Conservation (phyloP, 2,329 filamentous ascomycete species). For the Fusarium cyanostomum region DNA sequence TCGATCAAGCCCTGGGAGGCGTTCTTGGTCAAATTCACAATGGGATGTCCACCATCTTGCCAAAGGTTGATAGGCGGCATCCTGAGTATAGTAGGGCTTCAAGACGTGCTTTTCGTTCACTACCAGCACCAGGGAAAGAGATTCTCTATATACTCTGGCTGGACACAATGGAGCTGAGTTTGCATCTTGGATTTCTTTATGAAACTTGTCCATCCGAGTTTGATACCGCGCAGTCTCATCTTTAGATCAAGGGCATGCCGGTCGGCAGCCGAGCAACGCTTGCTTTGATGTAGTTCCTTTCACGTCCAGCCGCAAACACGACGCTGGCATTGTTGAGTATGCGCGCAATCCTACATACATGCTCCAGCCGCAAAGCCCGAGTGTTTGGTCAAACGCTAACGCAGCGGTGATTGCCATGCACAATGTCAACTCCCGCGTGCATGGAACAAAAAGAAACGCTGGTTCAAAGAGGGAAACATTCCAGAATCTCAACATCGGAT, state of each 20-base stretch:
- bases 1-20: not conserved
- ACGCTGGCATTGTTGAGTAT: not conserved
- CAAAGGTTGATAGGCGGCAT: slow-evolving; percentile 17
- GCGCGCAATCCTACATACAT: not conserved
- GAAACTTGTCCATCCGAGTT: not conserved
- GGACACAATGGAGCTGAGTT: not conserved
- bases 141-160: not conserved
- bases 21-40: not conserved
- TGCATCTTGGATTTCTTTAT: not conserved
- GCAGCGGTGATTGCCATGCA: slow-evolving; percentile 8
- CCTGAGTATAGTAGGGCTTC: not conserved
- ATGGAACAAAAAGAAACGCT: no score
- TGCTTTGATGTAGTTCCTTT: not conserved
- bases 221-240: not conserved
- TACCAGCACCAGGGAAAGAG: not conserved
- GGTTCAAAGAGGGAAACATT: not conserved
- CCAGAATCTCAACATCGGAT: slow-evolving; percentile 14
- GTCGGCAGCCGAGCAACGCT: not conserved
- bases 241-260: not conserved
- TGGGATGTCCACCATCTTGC: not conserved
- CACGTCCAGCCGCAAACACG: not conserved
- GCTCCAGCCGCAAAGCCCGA: not conserved
- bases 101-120: not conserved
- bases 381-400: slow-evolving; percentile 18
- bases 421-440: not conserved